These are phyloP conservation scores for Chlamydomonas incerta DNA, from an alignment of 139 green algal species.

Conservation along the genomic window DNA sequence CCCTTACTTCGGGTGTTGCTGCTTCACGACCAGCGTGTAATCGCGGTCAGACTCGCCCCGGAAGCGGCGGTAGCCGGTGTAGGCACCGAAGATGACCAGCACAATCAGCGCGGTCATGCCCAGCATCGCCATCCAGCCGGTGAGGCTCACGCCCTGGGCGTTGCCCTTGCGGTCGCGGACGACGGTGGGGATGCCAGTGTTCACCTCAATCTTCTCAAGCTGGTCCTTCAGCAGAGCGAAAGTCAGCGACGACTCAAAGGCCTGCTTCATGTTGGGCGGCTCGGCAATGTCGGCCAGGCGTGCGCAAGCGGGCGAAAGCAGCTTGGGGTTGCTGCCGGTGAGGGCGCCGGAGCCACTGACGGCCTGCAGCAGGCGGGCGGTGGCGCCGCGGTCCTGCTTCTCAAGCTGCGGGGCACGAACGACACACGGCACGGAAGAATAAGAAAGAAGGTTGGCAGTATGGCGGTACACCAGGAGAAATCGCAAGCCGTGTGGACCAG, in stretches of 20 bases:
- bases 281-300: constrained; percentile 59
- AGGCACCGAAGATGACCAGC: constrained; percentile 41
- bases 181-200: constrained; percentile 47
- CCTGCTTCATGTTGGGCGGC: constrained; percentile 60
- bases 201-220: constrained; percentile 58
- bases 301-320: constrained; percentile 45
- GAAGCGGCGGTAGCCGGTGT: constrained; percentile 27
- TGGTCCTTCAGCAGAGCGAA: constrained; percentile 55
- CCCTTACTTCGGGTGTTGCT: not conserved
- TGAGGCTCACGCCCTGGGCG: constrained; percentile 65
- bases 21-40: constrained; percentile 55
- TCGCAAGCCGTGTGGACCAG: no score
- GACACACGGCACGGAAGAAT: no score
- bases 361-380: not conserved
- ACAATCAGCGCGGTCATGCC: constrained; percentile 54
- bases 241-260: constrained; percentile 48
- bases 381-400: not conserved
- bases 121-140: constrained; percentile 63
- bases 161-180: constrained; percentile 40
- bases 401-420: constrained; percentile 19
- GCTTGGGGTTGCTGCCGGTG: not conserved
- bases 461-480: no score
- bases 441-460: no score
- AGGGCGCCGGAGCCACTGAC: not conserved
- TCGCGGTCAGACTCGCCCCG: constrained; percentile 30